Base-by-base conservation (phyloP, 1,284 basidiomycete genomes). In the Microstroma glucosiphilum region DNA sequence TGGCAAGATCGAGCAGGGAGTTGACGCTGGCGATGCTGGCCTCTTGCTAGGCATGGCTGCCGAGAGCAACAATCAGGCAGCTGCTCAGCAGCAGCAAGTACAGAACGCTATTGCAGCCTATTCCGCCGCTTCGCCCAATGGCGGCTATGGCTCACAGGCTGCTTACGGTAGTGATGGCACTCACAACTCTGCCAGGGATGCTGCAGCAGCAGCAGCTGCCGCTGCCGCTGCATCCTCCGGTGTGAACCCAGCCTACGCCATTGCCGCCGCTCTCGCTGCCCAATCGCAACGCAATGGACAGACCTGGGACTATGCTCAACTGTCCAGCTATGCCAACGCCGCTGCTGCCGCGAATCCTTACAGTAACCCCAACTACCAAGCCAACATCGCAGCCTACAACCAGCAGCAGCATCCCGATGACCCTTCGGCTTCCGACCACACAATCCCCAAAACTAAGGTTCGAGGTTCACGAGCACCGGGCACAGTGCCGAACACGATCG, bases 21-120 rank as follows among this genome's bases (percentile, higher is more conserved):
- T 15, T 19, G 21, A 54, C 21, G 51, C 25, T 17, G 51, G 51
- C 51, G 51, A 54, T 25, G 51, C 51, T 6, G 51, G 51, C 15
- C 26, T 54, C 21, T 25, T 54, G 13, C 51, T 54, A 7, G 51
- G 51, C 51, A 54, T 54, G 51, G 51, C 51, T 48, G 43, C 43
- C 21, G 43, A 48, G 43, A 48, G 43, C 21, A 48, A 17, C 17
- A 17, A 12, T n/a, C 43, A 48, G 43, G 43, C 43, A 21, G 43
- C 43, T 21, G 43, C 43, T 6, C 51, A 54, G 51, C 51, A 54
- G 51, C 43, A 54, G 51, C 51, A 54, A 21, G 21, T 54, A 6
- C 51, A 54, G 21, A 54, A 26, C 15, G 51, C 25, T 25, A 19
- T 54, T 21, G 51, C 51, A 19, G 51, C 25, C 21, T 54, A 21